These are phyloP conservation scores for Elaphomyces granulatus DNA, from an alignment of 495 filamentous ascomycete species.

Conservation along the genomic window DNA sequence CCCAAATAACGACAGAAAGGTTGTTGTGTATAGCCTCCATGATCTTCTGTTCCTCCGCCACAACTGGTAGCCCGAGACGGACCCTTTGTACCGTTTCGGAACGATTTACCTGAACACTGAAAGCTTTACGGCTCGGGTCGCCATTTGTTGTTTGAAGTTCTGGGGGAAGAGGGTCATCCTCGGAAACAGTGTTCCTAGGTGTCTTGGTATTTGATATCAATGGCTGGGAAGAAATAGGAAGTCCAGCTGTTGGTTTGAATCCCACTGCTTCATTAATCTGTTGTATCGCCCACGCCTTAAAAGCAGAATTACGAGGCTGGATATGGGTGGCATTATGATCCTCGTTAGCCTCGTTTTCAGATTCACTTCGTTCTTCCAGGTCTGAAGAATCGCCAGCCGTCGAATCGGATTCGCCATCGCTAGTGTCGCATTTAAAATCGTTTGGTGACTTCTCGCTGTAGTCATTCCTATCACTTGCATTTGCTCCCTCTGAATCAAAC, in stretches of 20 bases:
- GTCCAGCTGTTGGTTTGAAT: conserved; percentile 37
- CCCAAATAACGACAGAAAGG: conserved; percentile 78
- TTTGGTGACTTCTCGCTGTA: conserved; percentile 2
- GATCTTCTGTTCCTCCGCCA: conserved; percentile 90
- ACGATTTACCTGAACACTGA: conserved; percentile 57
- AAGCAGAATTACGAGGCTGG: conserved; percentile 48
- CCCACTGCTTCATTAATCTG: conserved; percentile 65
- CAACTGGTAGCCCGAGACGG: conserved; percentile 72
- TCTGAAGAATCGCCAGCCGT: neutral
- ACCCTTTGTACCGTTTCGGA: conserved; percentile 57
- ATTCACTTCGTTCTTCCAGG: conserved; percentile 9
- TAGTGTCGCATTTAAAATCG: neutral
- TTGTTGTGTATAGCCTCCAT: conserved; percentile 96
- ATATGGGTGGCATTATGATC: conserved; percentile 26
- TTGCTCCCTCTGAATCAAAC: conserved; percentile 34
- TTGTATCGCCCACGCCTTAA: conserved; percentile 84
- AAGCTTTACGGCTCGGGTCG: conserved; percentile 55
- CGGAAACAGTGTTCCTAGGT: conserved; percentile 32
- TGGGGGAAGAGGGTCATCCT: conserved; percentile 62
- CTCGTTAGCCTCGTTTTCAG: conserved; percentile 16
- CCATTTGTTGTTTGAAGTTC: conserved; percentile 50
- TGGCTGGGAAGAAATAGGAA: conserved; percentile 12
- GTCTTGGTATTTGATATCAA: conserved; percentile 11
- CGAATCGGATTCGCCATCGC: conserved; percentile 16
- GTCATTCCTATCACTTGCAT: conserved; percentile 7